Base-by-base conservation (phyloP, 2,329 filamentous ascomycete genomes). In the Penicillium sp. region DNA sequence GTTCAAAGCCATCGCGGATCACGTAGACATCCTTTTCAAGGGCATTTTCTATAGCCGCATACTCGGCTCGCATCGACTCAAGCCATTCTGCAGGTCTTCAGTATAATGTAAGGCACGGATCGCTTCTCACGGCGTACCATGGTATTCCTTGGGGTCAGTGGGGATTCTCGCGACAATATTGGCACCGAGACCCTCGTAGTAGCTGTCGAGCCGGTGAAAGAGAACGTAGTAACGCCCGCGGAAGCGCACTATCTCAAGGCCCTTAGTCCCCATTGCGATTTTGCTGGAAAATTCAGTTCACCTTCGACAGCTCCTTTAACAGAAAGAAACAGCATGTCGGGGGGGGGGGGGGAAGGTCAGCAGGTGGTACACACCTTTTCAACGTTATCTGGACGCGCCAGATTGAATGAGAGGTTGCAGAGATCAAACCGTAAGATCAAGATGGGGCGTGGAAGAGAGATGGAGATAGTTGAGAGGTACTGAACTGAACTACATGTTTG, bases 31-130 rank as follows among this genome's bases (percentile, higher is more conserved):
- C 10, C n/a, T 27, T 27, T 27, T 27, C 25, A 4, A 27, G 25
- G 11, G 11, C 25, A 27, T 11, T 27, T n/a, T 27, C 25, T 11
- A 6, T 27, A 11, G 25, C 25, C 12, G 25, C 25, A 27, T 27
- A 27, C 6, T 27, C 25, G 25, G 6, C 25, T 27, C 25, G 25
- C 11, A 27, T 27, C 25, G 6, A 6, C 25, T 27, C 11, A 11
- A 27, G 25, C 25, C 25, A 27, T 27, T 27, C 25, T 27, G 25
- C 25, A 27, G n/a, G 12, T n/a, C 25, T 47, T 41, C 13, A 48
- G 32, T 15, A 28, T 35, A 4, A 6, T 17, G n/a, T 17, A 17
- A 14, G 14, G 25, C 3, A 20, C 15, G 5, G 5, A 13, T 17
- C 3, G 1, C 14, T 23, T 9, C n/a, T 22, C 18, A 22, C 18